These are phyloP conservation scores for barrel medic (Medicago truncatula) DNA, from an alignment of 306 rosid genomes.

Conservation along the genomic window DNA sequence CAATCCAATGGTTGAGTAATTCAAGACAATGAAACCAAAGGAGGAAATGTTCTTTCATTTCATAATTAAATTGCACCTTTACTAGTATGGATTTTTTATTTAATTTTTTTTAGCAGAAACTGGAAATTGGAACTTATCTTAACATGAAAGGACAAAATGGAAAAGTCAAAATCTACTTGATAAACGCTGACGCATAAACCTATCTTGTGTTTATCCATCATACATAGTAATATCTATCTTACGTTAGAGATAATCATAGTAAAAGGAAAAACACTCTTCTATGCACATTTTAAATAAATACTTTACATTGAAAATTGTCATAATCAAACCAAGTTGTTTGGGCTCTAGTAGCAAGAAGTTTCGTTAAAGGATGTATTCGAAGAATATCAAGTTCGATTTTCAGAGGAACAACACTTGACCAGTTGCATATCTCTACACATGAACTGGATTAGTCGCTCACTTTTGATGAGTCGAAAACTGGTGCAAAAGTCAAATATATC, in stretches of 20 bases:
- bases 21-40: neutral
- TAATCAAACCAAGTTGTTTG: too few relatives aligned
- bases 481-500: too few relatives aligned
- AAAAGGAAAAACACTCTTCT: neutral
- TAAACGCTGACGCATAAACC: conserved; percentile 34
- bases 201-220: conserved; percentile 24
- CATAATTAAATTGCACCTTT: neutral
- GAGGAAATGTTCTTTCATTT: neutral
- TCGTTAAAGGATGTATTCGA: too few relatives aligned
- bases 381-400: too few relatives aligned
- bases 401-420: too few relatives aligned
- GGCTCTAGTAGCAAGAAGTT: too few relatives aligned
- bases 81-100: neutral
- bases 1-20: conserved; percentile 15
- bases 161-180: conserved; percentile 34
- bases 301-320: too few relatives aligned
- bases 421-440: too few relatives aligned
- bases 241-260: conserved; percentile 7
- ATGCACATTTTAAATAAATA: neutral
- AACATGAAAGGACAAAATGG: conserved; percentile 23
- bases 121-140: neutral
- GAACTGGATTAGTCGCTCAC: too few relatives aligned
- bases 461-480: too few relatives aligned
- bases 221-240: neutral
- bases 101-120: neutral